phyloP scores from a whole-genome alignment of 176 grass and related monocot species.

The Ampelocalamus luodianensis region DNA sequence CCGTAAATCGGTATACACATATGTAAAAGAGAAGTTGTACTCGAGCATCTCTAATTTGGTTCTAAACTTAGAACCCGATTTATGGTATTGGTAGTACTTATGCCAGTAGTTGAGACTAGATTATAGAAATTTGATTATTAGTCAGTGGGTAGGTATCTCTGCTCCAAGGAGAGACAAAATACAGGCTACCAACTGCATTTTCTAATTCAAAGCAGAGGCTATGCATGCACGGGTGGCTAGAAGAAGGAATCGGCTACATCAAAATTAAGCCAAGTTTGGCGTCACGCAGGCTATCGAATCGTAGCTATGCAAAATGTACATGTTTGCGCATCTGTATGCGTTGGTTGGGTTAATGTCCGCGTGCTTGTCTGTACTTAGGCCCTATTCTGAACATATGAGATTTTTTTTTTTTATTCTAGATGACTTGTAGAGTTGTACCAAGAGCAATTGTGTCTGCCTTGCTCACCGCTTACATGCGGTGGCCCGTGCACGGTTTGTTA shows the following conservation, averaged over 20 bases:
- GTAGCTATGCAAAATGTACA: not conserved
- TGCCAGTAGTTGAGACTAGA: slow-evolving; percentile 16
- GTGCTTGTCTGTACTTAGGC: not conserved
- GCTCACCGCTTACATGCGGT: not conserved
- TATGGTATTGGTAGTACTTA: not conserved
- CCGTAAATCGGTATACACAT: too few relatives aligned
- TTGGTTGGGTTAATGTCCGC: not conserved
- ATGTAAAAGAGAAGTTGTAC: not conserved
- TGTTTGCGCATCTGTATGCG: not conserved
- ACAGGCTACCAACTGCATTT: slow-evolving; percentile 16
- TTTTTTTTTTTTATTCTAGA: too few relatives aligned
- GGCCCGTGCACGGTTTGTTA: not conserved
- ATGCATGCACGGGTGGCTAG: slow-evolving; percentile 19
- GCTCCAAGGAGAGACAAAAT: slow-evolving; percentile 20
- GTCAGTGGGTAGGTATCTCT: not conserved
- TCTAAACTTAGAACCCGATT: not conserved
- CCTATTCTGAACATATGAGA: not conserved
- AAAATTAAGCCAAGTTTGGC: too few relatives aligned
- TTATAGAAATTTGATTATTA: not conserved
- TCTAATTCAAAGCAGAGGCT: slow-evolving; percentile 25
- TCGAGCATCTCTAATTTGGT: not conserved
- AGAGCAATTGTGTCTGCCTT: not conserved
- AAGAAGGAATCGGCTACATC: too few relatives aligned
- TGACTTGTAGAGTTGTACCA: too few relatives aligned
- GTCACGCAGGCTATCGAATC: too few relatives aligned